phyloP scores from a whole-genome alignment of 257 asterid genomes.

The Galeopsis tetrahit region DNA sequence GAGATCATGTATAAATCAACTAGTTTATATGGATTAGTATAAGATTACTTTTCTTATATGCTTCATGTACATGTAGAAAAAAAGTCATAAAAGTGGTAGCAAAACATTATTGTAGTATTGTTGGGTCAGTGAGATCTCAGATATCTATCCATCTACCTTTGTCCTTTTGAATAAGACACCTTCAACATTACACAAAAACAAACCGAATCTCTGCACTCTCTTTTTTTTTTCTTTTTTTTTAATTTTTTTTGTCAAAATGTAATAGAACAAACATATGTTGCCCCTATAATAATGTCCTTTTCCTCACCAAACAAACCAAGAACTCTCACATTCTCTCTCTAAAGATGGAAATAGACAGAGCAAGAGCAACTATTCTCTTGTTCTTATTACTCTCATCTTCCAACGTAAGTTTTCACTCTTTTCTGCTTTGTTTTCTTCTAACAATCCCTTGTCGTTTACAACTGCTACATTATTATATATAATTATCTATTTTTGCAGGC shows the following conservation, averaged over 20 bases:
- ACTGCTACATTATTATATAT: conserved; percentile 13
- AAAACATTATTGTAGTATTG: conserved; percentile 30
- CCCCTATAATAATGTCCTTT: conserved; percentile 51
- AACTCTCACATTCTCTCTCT: conserved; percentile 37
- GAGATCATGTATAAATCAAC: too few species aligned
- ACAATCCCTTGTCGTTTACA: conserved; percentile 36
- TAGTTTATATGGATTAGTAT: too few species aligned
- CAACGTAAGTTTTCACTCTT: conserved; percentile 44
- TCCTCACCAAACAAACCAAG: conserved; percentile 34
- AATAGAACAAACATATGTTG: not conserved
- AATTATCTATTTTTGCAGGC: conserved; percentile 43
- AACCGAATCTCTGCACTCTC: conserved; percentile 38
- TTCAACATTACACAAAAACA: conserved; percentile 13
- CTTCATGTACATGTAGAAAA: not conserved
- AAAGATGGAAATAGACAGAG: conserved; percentile 61
- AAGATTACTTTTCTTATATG: not conserved
- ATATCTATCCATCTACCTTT: conserved; percentile 32
- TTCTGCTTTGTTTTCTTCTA: conserved; percentile 22
- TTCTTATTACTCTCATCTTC: conserved; percentile 49
- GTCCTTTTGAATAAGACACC: conserved; percentile 34
- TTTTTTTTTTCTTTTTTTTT: not conserved
- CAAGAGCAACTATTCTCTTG: conserved; percentile 44
- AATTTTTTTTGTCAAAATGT: conserved; percentile 28
- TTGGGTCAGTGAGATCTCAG: conserved; percentile 37
- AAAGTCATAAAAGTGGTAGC: not conserved